phyloP scores from a whole-genome alignment of 306 rosid genomes.

The Lagenaria siceraria region DNA sequence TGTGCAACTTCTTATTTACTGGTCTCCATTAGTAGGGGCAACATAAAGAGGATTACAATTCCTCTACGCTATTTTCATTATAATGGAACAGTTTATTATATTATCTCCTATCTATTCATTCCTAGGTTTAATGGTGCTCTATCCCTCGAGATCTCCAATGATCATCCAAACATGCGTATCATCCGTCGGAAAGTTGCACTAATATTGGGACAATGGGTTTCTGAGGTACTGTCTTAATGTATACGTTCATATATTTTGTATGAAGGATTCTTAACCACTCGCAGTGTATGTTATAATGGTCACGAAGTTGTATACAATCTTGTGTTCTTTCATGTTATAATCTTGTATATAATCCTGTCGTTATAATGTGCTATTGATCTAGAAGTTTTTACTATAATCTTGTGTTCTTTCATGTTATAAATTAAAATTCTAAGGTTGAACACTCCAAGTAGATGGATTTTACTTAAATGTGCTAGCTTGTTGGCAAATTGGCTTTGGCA shows the following conservation, averaged over 20 bases:
- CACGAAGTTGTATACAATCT: background rate
- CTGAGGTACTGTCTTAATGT: conserved; percentile 49
- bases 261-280: background rate
- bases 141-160: conserved; percentile 78
- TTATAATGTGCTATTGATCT: background rate
- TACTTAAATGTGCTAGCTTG: background rate
- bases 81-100: background rate
- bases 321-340: too few species aligned
- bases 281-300: background rate
- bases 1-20: background rate
- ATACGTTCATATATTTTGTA: background rate
- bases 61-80: background rate
- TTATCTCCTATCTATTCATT: conserved; percentile 13
- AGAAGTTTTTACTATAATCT: background rate
- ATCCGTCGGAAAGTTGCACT: conserved; percentile 88
- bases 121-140: conserved; percentile 91
- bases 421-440: background rate
- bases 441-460: background rate
- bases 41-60: background rate
- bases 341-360: background rate
- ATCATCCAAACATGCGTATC: conserved; percentile 73
- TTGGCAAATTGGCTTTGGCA: too few species aligned
- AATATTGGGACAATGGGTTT: conserved; percentile 95
- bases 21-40: background rate
- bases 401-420: background rate